Evolutionary conservation across 2,329 filamentous ascomycete species (phyloP).

Genomic region (Myriosclerotinia duriaeana): DNA sequence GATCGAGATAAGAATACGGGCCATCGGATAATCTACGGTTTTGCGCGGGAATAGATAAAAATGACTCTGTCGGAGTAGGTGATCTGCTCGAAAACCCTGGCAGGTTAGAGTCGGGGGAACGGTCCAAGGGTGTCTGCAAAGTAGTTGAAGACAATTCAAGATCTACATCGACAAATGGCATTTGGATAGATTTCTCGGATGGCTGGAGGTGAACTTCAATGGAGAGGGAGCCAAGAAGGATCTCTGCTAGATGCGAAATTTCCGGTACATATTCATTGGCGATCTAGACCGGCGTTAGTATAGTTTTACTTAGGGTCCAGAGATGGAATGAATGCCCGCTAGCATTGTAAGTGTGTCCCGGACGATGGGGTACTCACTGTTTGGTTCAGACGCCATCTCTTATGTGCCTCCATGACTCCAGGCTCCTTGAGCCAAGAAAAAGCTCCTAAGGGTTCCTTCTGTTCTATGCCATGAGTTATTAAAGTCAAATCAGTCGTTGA

Average conservation of each 20-base stretch:
- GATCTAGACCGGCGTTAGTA: constrained; percentile 5
- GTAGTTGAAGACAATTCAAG: not conserved
- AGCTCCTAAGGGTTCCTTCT: constrained; percentile 34
- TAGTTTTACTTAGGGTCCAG: not conserved
- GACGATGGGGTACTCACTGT: constrained; percentile 21
- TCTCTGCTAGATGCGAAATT: not conserved
- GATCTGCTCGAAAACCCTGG: constrained; percentile 17
- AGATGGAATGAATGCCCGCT: not conserved
- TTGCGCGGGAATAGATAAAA: not conserved
- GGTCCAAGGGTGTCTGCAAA: not conserved
- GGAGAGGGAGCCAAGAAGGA: constrained; percentile 17
- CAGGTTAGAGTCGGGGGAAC: not conserved
- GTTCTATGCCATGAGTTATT: not conserved
- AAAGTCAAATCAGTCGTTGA: constrained; percentile 25
- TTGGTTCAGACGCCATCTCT: constrained; percentile 33
- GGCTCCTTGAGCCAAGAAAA: constrained; percentile 38
- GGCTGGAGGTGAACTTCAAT: constrained; percentile 18
- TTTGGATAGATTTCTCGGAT: not conserved
- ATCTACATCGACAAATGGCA: not conserved
- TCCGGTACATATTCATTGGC: constrained; percentile 15
- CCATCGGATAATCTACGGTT: constrained; percentile 14
- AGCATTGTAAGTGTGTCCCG: not conserved
- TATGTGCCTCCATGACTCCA: constrained; percentile 36
- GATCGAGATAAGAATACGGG: constrained; percentile 19
- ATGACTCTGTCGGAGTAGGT: constrained; percentile 15